Evolutionary conservation across 2,329 filamentous ascomycete species (phyloP), one percentile per base, ranked within the genome.

Genomic region (Orbilia quercus): DNA sequence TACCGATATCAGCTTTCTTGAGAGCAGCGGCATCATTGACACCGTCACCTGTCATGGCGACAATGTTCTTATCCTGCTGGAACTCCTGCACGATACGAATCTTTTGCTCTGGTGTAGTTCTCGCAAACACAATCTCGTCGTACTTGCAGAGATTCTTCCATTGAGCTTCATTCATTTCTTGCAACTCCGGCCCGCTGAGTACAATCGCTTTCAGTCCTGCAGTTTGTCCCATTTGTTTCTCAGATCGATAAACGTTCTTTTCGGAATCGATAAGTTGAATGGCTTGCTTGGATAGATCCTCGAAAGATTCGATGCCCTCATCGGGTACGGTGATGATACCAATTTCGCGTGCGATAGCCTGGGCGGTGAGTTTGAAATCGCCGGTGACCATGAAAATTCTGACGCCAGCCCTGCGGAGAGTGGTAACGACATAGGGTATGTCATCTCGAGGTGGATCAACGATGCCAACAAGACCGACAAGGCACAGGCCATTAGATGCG

Each of bases 301-400:
- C 69, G 28, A 48, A 73, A 7, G 53, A 47, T 4, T 66, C 53
- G 11, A 73, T 34, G 1, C 20, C 20, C 3, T 23, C 16, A 45
- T 73, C 69, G 1, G 82, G 81, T 44, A 83, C 84, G 0, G 84
- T 89, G 58, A 92, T 84, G 77, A 92, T 91, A 7, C 90, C 88
- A 71, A 89, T 91, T 62, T 91, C 86, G 1, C 85, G 83, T 0
- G 90, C 89, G 74, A 93, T 92, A 0, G 90, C 88, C 74, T 87
- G 84, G 0, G 90, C 90, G 0, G 90, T 93, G 14, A 92, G 84
- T 23, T 88, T 88, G 78, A 90, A 92, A 78, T 93, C 90, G 7
- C 90, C 90, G 0, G 90, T 93, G 0, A 92, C 90, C 90, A 93
- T 93, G 80, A 90, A 89, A 28, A 92, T 87, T n/a, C 88, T 84